Base-by-base conservation (phyloP, 257 asterid genomes). In the Rauvolfia tetraphylla region DNA sequence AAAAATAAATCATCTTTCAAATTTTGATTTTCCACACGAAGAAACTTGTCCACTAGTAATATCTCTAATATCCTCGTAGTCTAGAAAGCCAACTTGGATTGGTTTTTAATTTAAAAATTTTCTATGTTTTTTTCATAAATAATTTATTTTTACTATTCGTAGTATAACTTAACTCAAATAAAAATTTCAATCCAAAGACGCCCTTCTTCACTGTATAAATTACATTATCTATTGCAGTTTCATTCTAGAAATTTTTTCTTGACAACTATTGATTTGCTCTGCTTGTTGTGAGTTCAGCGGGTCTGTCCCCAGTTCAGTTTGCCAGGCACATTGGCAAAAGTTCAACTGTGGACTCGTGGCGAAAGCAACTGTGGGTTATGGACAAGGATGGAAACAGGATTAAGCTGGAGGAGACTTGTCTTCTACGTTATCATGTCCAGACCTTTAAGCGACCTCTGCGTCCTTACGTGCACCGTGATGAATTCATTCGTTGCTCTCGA, bases 381-480 rank as follows among this genome's bases (percentile, higher is more conserved):
- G 5, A 57, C 65, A 57, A n/a, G 7, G 65, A n/a, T 0, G 89
- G 87, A 0, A n/a, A 7, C 0, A 88, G 74, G 72, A 27, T 76
- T 0, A 44, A 57, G 0, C 18, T 89, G 23, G 56, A 66, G 51
- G 76, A 62, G 69, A 89, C 89, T 1, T 62, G 78, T 56, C 69
- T 89, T 49, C 74, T 87, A 36, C 83, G 86, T 56, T 78, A 87
- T 20, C 83, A 78, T 73, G 53, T 57, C 1, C 77, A 78, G 3
- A 78, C 54, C 57, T 87, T 85, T 38, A 79, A 75, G 22, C 72
- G 88, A 69, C 83, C 87, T 2, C 20, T 59, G 13, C 77, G 85
- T 38, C 81, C 78, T 74, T 76, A 53, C 10, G 61, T 73, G 18
- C 91, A 89, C 49, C 88, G 85, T 3, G 88, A 89, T 48, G 90